Evolutionary conservation across 2,329 filamentous ascomycete species (phyloP), one percentile per base, ranked within the genome.

Genomic region (Rutstroemia sp.): DNA sequence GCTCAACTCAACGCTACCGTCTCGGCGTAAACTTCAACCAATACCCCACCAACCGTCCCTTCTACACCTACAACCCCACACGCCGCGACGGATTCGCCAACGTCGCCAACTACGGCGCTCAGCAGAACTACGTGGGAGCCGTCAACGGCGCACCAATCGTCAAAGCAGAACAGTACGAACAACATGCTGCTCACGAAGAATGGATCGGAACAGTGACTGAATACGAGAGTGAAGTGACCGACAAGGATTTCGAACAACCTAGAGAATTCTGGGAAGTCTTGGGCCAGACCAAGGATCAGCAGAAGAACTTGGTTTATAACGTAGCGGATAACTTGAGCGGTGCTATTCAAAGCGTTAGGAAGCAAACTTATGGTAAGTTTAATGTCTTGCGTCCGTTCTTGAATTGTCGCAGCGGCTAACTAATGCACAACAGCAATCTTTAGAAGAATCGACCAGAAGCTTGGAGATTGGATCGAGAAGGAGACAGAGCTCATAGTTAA

Each of bases 21-120:
- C 71, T 83, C 12, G 81, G 80, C 8, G 74, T 74, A 23, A 85
- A 85, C 69, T 83, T 81, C 65, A 75, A 80, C 60, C 77, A 79
- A 59, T 59, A 61, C 16, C 59, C 62, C 1, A 51, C 57, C 3
- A 61, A 62, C 27, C 21, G 12, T 10, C 47, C 62, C 1, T 42
- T 54, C 30, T 46, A 49, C 0, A 46, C 60, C 5, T 57, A 61
- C 72, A 51, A 54, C 47, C 23, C 23, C 19, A 49, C 23, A 14
- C n/a, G 30, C n/a, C 46, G 46, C 30, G 46, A 49, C 30, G 46
- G 46, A 8, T 18, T 21, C 19, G 21, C 18, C 21, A 46, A 46
- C 19, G 18, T 46, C 12, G 21, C 21, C n/a, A 46, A 46, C 19
- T 46, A 46, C 21, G 44, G 44, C 8, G 21, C n/a, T 16, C 12